phyloP scores from a whole-genome alignment of 2,329 filamentous ascomycete species.

The Mycogone perniciosa region DNA sequence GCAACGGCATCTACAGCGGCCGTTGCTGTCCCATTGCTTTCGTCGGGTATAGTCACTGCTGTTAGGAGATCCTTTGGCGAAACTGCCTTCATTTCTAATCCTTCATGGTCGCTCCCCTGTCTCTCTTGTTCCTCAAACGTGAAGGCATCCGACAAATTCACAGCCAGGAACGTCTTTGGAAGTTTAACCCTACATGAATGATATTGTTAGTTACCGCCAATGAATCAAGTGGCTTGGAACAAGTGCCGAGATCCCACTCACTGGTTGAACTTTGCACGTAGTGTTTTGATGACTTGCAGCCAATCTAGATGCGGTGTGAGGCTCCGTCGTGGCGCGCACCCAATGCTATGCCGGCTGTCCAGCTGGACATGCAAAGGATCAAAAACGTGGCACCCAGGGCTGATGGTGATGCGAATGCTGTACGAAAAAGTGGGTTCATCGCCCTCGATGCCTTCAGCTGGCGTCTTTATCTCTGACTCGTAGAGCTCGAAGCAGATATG shows the following conservation, averaged over 20 bases:
- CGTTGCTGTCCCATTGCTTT: not conserved
- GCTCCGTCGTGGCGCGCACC: conserved; percentile 82
- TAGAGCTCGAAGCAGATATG: conserved; percentile 99
- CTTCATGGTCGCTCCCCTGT: conserved; percentile 40
- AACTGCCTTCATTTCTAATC: conserved; percentile 41
- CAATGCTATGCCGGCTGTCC: conserved; percentile 93
- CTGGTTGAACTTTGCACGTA: conserved; percentile 93
- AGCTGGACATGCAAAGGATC: conserved; percentile 95
- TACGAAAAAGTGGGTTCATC: conserved; percentile 79
- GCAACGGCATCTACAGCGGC: conserved; percentile 7
- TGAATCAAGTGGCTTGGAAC: too few relatives aligned
- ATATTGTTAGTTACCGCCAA: not conserved
- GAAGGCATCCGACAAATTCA: conserved; percentile 58
- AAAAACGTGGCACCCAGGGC: conserved; percentile 91
- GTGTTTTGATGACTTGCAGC: conserved; percentile 93
- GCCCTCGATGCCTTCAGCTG: conserved; percentile 29
- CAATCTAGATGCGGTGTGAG: conserved; percentile 89
- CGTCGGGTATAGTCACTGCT: conserved; percentile 1
- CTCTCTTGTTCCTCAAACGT: conserved; percentile 52
- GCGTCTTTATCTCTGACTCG: conserved; percentile 73
- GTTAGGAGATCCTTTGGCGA: conserved; percentile 26
- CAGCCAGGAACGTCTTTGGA: conserved; percentile 59
- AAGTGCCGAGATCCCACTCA: conserved; percentile 39
- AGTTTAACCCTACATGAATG: conserved; percentile 50
- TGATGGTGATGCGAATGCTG: conserved; percentile 92